These are phyloP conservation scores for Sclerotinia borealis DNA, from an alignment of 2,329 filamentous ascomycete genomes.

Conservation along the genomic window DNA sequence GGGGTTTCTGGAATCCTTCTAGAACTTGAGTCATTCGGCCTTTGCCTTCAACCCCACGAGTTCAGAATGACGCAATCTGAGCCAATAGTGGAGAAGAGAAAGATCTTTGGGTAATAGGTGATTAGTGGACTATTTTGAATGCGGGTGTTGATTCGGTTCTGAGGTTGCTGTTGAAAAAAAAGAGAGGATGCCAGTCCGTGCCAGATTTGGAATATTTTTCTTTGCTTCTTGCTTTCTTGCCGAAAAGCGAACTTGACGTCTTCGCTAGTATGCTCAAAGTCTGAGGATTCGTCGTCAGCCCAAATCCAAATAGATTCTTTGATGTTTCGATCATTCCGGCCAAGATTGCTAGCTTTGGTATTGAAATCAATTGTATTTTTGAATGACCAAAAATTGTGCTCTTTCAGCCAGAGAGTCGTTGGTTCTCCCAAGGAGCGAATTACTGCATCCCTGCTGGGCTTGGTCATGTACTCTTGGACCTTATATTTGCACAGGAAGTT, in stretches of 20 bases:
- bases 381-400: neutral
- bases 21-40: no score
- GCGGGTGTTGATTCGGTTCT: neutral
- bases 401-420: neutral
- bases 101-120: no score
- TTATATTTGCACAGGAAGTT: no score
- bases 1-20: neutral
- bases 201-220: neutral
- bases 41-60: neutral
- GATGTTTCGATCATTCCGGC: neutral
- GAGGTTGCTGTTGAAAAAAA: neutral
- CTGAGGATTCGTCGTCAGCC: neutral
- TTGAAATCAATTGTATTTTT: neutral
- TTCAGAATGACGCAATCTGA: no score
- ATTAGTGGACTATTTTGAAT: no score
- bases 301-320: neutral
- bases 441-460: no score
- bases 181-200: no score
- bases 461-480: no score
- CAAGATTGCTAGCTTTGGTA: neutral
- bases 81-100: neutral
- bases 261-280: neutral
- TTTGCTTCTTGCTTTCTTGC: neutral
- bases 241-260: neutral
- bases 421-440: neutral